Evolutionary conservation across 2,329 filamentous ascomycete genomes (phyloP), one percentile per base, ranked within the genome.

Genomic region (Calonectria henricotiae): DNA sequence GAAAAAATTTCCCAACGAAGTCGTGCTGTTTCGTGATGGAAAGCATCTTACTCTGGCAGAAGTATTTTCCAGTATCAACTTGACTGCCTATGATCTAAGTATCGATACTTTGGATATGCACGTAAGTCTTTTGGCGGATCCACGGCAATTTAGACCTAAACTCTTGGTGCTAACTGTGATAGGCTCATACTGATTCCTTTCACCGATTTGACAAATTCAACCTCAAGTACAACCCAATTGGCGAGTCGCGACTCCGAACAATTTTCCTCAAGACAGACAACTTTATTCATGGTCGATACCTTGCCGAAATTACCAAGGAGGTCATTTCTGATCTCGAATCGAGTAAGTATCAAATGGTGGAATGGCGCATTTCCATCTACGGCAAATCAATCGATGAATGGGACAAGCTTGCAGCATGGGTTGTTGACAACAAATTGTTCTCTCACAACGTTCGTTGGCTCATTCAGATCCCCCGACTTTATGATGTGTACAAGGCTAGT

Each of bases 161-260:
- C 20, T 20, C 54, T 46, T 37, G 55, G 23, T 58, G 37, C 65
- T 77, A 43, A 75, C 65, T 54, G 7, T 11, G 30, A 6, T 60
- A 94, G 92, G 96, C 96, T 27, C 96, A 99, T 80, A 98, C 94
- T 12, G 96, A 99, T 82, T 97, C 94, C 0, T 99, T 99, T 85
- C 96, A 99, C 83, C 94, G 96, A 4, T 99, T 99, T 80, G 96
- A 99, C 86, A 99, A 99, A 82, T 99, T 99, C 88, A 99, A 99
- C 81, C 86, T 99, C 67, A 99, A 99, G 82, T 99, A 99, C 81
- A 99, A 99, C 77, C 96, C 96, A 0, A 92, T 99, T 71, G 96
- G 96, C 61, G 96, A 99, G 83, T 98, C 96, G 49, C 92, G 96
- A 66, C 86, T 99, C 67, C 91, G 96, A 78, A 98, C 96, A n/a